Evolutionary conservation across 2,329 filamentous ascomycete genomes (phyloP).

Genomic region (Microcyclospora pomicola): DNA sequence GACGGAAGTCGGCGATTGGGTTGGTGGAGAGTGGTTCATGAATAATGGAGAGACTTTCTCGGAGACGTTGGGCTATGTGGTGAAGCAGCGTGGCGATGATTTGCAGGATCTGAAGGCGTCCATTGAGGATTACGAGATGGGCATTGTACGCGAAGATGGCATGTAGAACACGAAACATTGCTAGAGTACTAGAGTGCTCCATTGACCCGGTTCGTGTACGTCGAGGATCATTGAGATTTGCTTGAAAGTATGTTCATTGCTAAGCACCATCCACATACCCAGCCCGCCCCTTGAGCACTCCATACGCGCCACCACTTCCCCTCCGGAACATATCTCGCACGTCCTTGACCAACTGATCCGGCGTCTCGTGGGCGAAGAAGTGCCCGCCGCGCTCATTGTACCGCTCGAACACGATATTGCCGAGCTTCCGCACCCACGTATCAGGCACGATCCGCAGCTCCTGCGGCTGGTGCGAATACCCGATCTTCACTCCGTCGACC

Average conservation of each 20-base stretch:
- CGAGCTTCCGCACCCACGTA: constrained; percentile 45
- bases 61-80: constrained; percentile 44
- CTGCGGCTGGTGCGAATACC: constrained; percentile 42
- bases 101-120: constrained; percentile 46
- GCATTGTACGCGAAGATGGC: constrained; percentile 36
- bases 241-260: too few species aligned
- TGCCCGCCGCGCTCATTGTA: constrained; percentile 40
- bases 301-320: constrained; percentile 8
- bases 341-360: constrained; percentile 37
- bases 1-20: neutral
- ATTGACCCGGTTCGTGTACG: too few species aligned
- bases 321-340: constrained; percentile 43
- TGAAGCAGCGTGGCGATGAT: constrained; percentile 41
- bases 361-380: constrained; percentile 45
- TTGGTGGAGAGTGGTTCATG: constrained; percentile 45
- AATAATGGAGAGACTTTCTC: constrained; percentile 50
- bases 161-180: too few species aligned
- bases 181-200: too few species aligned
- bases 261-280: neutral
- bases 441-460: constrained; percentile 43
- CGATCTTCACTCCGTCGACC: constrained; percentile 36
- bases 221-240: too few species aligned
- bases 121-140: constrained; percentile 55
- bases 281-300: neutral
- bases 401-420: constrained; percentile 43